Evolutionary conservation across 2,329 filamentous ascomycete genomes (phyloP).

Genomic region (Alternaria tenuissima): DNA sequence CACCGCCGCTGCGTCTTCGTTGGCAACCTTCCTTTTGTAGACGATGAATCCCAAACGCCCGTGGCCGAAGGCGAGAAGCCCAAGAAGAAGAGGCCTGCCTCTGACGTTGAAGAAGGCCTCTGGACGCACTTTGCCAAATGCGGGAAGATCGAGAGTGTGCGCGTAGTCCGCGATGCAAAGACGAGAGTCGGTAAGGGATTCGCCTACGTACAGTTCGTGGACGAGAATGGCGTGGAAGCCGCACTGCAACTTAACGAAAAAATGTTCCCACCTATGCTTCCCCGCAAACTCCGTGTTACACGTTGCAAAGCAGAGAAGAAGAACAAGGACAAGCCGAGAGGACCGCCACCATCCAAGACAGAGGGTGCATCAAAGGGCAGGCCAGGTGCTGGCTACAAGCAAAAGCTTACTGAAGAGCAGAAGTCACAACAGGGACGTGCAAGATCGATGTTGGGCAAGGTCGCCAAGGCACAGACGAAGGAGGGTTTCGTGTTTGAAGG

Average conservation of each 20-base stretch:
- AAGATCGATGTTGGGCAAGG: constrained; percentile 75
- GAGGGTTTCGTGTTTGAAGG: constrained; percentile 84
- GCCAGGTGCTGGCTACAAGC: constrained; percentile 68
- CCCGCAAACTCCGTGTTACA: constrained; percentile 82
- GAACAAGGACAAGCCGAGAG: constrained; percentile 46
- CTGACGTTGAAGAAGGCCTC: constrained; percentile 91
- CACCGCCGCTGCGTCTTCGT: constrained; percentile 94
- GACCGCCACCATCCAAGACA: constrained; percentile 35
- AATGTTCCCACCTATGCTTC: constrained; percentile 94
- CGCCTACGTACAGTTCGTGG: constrained; percentile 94
- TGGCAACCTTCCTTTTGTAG: constrained; percentile 94
- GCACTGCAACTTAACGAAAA: constrained; percentile 88
- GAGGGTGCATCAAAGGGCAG: constrained; percentile 28
- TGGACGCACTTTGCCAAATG: constrained; percentile 81
- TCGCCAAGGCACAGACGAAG: constrained; percentile 69
- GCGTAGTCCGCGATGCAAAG: constrained; percentile 86
- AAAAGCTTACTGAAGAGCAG: constrained; percentile 74
- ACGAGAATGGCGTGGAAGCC: constrained; percentile 88
- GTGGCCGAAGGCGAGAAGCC: constrained; percentile 69
- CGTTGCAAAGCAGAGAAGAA: constrained; percentile 76
- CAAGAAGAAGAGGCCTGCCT: constrained; percentile 73
- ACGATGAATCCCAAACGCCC: constrained; percentile 79
- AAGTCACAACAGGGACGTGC: constrained; percentile 77
- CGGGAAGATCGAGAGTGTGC: constrained; percentile 89
- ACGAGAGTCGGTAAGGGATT: constrained; percentile 97